Base-by-base conservation (phyloP, 2,329 filamentous ascomycete genomes). In the Cyphellophora attinorum region DNA sequence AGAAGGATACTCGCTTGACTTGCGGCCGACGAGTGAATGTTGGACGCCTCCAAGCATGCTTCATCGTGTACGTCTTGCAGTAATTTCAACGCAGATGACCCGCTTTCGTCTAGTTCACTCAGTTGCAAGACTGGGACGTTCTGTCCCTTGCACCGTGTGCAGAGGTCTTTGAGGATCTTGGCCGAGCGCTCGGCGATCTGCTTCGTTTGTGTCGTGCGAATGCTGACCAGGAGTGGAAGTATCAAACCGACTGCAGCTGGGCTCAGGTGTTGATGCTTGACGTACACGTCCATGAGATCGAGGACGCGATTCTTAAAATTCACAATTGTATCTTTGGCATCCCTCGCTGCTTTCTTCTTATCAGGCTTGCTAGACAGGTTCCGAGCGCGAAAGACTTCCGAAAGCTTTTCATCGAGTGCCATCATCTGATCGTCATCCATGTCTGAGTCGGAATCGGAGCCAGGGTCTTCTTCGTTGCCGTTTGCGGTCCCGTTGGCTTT, bases 361-460 rank as follows among this genome's bases (percentile, higher is more conserved):
- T 34, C 27, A n/a, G n/a, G n/a, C n/a, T n/a, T n/a, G 4, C 39
- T 29, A 11, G 65, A 65, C 56, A 85, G 79, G 45, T 74, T 75
- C 31, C 79, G 77, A 46, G 88, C 79, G 46, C 79, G 77, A 68
- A 96, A 93, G 42, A 95, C 85, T 44, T 84, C 83, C 33, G 79
- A 76, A 3, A 98, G 74, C 52, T 89, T 81, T 8, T 74, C 73
- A 51, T 96, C 89, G 11, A 96, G 67, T 3, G 79, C 79, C 61
- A 94, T 79, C 91, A 96, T 96, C 54, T 94, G 81, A 12, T 89
- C 86, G 60, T 96, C 89, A 41, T 85, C 81, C 86, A 98, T 94
- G 58, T 94, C 85, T 3, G 74, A 77, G 40, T 73, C 74, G 14
- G 66, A 61, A 40, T 81, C 81, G 5, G 45, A 41, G 11, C 39